Evolutionary conservation across 805 yeast species (phyloP), one percentile per base, ranked within the genome.

Genomic region (Starmerella kuoi): DNA sequence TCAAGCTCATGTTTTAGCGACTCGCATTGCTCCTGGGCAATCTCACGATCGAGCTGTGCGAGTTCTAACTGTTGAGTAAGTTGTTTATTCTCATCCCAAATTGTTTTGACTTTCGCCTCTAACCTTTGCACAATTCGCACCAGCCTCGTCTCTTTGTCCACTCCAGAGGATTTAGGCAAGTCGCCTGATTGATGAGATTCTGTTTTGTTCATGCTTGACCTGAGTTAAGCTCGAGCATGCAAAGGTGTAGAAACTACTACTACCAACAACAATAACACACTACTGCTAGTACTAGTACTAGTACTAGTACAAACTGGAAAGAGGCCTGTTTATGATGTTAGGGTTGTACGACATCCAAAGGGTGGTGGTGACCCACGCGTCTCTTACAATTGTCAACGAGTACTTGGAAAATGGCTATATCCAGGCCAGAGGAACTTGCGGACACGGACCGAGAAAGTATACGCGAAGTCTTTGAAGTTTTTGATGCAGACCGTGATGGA

Each of bases 401-500:
- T n/a, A n/a, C n/a, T 14, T 14, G 28, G 28, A 25, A 14, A 25
- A 33, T 33, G 37, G 20, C 37, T 4, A 11, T 33, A 4, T 6
- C 37, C 18, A 20, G 37, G 26, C 26, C 37, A 12, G 37, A 33
- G 15, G 37, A 33, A 18, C 37, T 4, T 51, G 35, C 26, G 15
- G 52, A 42, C 18, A 35, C 44, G 20, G 45, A 44, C 12, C 38
- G 43, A 17, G 45, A 82, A 55, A 95, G 88, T 58, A 84, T 87
- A 51, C 69, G 85, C 47, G 96, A 87, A 57, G 96, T 96, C 2
- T 88, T 88, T 58, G 73, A 79, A 38, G 67, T 88, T 25, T 91
- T 91, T 61, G 98, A 91, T 57, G 78, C 84, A 81, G 85, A 91
- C 61, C 76, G 75, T 46, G 97, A 91, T 59, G 94, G 95, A 3